A percentile compares a stretch with the other conserved stretches of the same genome.
These are phyloP conservation scores for Hirsutella minnesotensis DNA, from an alignment of 2,329 filamentous ascomycete species.

Conservation along the genomic window DNA sequence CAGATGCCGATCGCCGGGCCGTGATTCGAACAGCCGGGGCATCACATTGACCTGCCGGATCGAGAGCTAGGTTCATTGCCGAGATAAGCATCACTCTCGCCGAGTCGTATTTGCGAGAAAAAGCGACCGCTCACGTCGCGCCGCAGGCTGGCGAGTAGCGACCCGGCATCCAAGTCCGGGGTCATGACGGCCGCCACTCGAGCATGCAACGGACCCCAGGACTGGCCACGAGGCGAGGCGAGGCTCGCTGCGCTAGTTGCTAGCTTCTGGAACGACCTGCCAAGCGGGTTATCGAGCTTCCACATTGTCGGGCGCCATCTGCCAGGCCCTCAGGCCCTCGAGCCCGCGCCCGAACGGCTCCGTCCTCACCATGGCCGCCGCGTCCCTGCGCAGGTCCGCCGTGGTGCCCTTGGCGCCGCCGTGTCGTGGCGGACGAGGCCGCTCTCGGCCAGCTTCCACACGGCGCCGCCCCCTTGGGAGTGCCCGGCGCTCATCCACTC, in stretches of 20 bases:
- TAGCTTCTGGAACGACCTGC: not conserved
- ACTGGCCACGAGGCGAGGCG: too few relatives aligned
- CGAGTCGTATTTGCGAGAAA: too few relatives aligned
- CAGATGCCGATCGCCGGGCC: not conserved
- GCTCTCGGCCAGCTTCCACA: slow-evolving; percentile 10
- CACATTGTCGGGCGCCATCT: slow-evolving; percentile 3
- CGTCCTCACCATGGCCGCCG: not conserved
- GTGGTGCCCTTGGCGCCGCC: not conserved
- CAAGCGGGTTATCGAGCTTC: not conserved
- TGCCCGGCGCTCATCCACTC: slow-evolving; percentile 8
- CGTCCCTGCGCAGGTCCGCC: not conserved
- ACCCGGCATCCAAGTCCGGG: too few relatives aligned
- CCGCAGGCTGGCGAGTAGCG: too few relatives aligned
- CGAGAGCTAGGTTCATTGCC: too few relatives aligned
- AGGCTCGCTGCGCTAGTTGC: not conserved
- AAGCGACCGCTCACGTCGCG: too few relatives aligned
- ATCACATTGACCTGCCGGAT: too few relatives aligned
- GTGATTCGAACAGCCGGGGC: too few relatives aligned
- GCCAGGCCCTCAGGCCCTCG: not conserved
- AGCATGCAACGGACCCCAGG: too few relatives aligned
- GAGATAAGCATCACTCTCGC: too few relatives aligned
- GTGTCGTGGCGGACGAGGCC: slow-evolving; percentile 3
- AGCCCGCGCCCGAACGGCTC: not conserved
- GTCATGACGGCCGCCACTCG: too few relatives aligned
- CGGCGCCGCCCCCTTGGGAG: slow-evolving; percentile 10